Base-by-base conservation (phyloP, 2,329 filamentous ascomycete species). In the Cordyceps cateniannulata region DNA sequence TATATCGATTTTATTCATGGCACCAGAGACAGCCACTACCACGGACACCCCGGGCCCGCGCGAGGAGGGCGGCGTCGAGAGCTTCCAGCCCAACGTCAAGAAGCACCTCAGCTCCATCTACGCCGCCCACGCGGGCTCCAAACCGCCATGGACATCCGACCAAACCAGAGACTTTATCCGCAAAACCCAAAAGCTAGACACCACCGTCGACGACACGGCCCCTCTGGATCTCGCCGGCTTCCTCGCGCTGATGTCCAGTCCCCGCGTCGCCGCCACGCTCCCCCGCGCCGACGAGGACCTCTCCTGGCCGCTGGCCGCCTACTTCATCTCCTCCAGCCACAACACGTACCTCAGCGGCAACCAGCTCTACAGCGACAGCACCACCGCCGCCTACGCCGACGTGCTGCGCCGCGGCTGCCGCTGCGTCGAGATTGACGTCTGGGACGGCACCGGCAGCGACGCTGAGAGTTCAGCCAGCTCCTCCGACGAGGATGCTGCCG, bases 341-440 rank as follows among this genome's bases (percentile, higher is more conserved):
- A 97, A 97, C 75, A 97, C 93, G 0, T 97, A 97, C 67, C 83
- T 97, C 24, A 85, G 92, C 1, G 93, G 93, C 25, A 90, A 93
- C 70, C 93, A 97, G 77, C 85, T 96, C 16, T 91, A 85, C 63
- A 93, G 91, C 66, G 85, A 89, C 63, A 95, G 91, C 57, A 96
- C 92, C 70, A 91, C 91, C 0, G 89, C 92, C 66, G 89, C 90
- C 2, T 97, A 97, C 77, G 91, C 91, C 66, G 87, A 87, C 55
- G 91, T 93, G 10, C 78, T 97, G 61, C 83, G 91, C 66, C 86
- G 90, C 56, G 92, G 91, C 2, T 96, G 93, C 68, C 87, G 93
- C 20, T 97, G 93, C 74, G 87, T 97, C 62, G 93, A 97, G 76
- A 90, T 97, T 63, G 93, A 97, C 69, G 96, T 95, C 68, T 97